Evolutionary conservation across 2,329 filamentous ascomycete species (phyloP), one percentile per base, ranked within the genome.

Genomic region (Exophiala mesophila): DNA sequence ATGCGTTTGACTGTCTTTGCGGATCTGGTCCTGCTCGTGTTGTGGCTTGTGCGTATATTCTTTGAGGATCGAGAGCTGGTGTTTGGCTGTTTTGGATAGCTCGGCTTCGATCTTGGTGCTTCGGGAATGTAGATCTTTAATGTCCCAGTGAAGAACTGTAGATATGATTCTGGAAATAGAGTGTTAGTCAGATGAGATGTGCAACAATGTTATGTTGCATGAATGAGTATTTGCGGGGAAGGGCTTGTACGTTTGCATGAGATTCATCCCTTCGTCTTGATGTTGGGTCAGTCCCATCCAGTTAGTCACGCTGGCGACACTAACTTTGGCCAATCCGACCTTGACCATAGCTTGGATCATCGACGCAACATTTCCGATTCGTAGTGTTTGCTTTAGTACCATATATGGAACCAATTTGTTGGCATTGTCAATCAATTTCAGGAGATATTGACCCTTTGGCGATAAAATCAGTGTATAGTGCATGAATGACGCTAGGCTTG

Each of bases 291-390:
- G 60, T 0, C 86, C 85, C 8, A 89, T 74, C 82, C 83, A 90
- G 59, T 88, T 89, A 3, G 85, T 87, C 37, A 90, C 65, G 5
- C 79, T 79, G 2, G 78, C 80, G 3, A 90, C 70, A 52, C 83
- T 85, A 43, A 88, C 67, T 64, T 92, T 92, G n/a, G 85, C 80
- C 10, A 92, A 71, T 12, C 89, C 71, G 12, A 90, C 66, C 39
- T 72, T 76, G 60, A 85, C 74, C 73, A 90, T 81, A 44, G 74
- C 85, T 56, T 76, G 84, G 42, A 90, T 81, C 85, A 92, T 89
- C 15, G 80, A 84, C 1, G 85, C 85, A 0, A 85, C 85, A 58
- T 90, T 92, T 4, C 85, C 83, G 10, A 89, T 73, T 29, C 79
- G 77, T 3, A 92, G 66, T 0, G 84, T 87, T 60, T 89, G 83